phyloP scores from a whole-genome alignment of 2,329 filamentous ascomycete species.

The Cordyceps sp. region DNA sequence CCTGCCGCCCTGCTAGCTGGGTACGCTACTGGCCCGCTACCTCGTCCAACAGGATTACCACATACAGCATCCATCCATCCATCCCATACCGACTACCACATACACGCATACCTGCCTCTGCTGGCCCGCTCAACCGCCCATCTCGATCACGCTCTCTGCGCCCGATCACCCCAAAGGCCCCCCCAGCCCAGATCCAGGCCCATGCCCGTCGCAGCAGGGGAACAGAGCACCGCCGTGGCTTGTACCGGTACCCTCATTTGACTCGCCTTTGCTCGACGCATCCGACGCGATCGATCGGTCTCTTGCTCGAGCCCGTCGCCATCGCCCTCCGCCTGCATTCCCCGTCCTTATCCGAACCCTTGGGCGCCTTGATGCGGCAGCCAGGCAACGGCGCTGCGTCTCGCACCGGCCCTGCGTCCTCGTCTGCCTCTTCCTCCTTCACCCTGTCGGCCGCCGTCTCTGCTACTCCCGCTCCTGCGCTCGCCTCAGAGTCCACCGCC shows the following conservation, averaged over 20 bases:
- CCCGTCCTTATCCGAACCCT: slow-evolving; percentile 2
- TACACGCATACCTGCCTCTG: background rate
- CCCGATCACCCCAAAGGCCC: background rate
- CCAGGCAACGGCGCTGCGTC: slow-evolving; percentile 4
- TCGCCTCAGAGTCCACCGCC: too few species aligned
- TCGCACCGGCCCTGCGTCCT: slow-evolving; percentile 4
- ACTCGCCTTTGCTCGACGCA: background rate
- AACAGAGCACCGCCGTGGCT: background rate
- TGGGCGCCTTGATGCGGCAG: slow-evolving; percentile 16
- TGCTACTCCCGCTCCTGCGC: too few species aligned
- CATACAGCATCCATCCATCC: too few species aligned
- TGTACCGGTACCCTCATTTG: background rate
- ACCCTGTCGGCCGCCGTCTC: background rate
- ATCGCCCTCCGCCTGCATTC: background rate
- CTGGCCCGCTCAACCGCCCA: slow-evolving; percentile 2
- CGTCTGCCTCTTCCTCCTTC: background rate
- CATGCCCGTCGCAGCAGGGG: background rate
- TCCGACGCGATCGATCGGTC: background rate
- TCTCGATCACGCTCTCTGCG: slow-evolving; percentile 11
- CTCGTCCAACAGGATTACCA: too few species aligned
- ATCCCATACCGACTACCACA: background rate
- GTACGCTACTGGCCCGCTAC: too few species aligned
- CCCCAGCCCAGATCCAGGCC: slow-evolving; percentile 1
- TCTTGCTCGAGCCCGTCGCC: too few species aligned
- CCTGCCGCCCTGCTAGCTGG: too few species aligned